Conservation (phyloP, 371 early-diverging fungal species). For the Haplosporangium sp. region DNA sequence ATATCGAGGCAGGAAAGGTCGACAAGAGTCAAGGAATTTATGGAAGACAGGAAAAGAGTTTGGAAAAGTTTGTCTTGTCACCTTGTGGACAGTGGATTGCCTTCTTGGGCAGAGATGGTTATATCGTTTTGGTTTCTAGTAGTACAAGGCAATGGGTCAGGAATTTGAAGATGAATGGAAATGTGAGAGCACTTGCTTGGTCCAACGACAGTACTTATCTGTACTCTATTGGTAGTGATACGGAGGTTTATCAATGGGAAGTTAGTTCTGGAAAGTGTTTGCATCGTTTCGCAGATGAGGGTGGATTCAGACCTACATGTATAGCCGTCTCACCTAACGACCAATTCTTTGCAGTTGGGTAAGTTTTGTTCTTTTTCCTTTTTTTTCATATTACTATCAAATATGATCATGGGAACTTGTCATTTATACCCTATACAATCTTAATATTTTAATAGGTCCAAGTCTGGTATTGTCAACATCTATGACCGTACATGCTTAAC, state of each 20-base stretch:
- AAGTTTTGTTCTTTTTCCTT: conserved; percentile 24
- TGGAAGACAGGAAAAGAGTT: conserved; percentile 74
- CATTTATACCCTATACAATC: not conserved
- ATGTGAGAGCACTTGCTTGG: conserved; percentile 72
- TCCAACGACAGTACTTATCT: conserved; percentile 74
- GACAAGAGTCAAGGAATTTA: conserved; percentile 77
- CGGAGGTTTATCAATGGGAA: conserved; percentile 83
- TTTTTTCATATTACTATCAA: not conserved
- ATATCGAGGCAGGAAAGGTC: conserved; percentile 84
- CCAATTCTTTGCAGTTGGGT: conserved; percentile 87
- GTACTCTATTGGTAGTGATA: conserved; percentile 72
- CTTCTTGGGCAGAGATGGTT: conserved; percentile 81
- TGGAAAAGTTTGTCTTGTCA: conserved; percentile 74
- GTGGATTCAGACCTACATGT: conserved; percentile 78
- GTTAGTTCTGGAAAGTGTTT: conserved; percentile 71
- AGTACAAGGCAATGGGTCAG: conserved; percentile 87
- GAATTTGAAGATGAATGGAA: conserved; percentile 89
- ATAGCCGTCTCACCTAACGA: conserved; percentile 81
- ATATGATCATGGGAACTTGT: too few species aligned
- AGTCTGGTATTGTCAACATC: conserved; percentile 89
- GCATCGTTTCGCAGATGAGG: conserved; percentile 85
- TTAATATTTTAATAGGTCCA: conserved; percentile 62
- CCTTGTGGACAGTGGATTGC: conserved; percentile 76
- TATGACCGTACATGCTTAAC: conserved; percentile 71
- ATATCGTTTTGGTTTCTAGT: conserved; percentile 82